phyloP scores from a whole-genome alignment of 305 asterid species.

The Fraxinus floribunda region DNA sequence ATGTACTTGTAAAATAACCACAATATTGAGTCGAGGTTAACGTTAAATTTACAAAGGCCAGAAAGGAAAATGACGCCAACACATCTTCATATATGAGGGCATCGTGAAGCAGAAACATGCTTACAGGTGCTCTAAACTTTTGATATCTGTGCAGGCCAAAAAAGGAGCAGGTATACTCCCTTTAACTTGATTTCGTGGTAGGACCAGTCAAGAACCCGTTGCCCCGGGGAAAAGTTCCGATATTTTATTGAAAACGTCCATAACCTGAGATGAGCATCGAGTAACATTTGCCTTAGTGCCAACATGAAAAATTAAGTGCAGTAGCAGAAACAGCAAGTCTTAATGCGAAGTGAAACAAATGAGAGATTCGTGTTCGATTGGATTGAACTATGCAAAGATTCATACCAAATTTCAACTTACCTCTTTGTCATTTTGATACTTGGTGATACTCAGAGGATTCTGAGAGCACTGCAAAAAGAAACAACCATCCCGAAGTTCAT shows the following conservation, averaged over 20 bases:
- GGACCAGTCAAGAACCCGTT: slow-evolving; percentile 30
- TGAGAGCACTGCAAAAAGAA: slow-evolving; percentile 76
- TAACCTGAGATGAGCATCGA: slow-evolving; percentile 49
- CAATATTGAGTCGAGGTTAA: not conserved
- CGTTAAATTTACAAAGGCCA: not conserved
- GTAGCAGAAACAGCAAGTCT: not conserved
- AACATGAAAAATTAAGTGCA: not conserved
- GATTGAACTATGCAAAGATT: not conserved
- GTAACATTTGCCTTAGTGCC: slow-evolving; percentile 3
- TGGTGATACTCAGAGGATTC: slow-evolving; percentile 82
- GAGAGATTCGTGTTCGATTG: not conserved
- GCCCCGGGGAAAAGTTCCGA: slow-evolving; percentile 82
- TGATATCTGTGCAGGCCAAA: not conserved
- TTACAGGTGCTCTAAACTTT: not conserved
- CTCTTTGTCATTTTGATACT: slow-evolving; percentile 97
- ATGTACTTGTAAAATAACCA: not conserved
- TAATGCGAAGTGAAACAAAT: not conserved
- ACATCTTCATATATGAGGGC: not conserved
- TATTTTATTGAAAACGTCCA: slow-evolving; percentile 93
- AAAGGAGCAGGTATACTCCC: not conserved
- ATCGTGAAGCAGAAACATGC: not conserved
- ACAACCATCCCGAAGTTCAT: not conserved
- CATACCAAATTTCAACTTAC: slow-evolving; percentile 40
- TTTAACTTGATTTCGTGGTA: not conserved
- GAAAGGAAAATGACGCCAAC: not conserved